Evolutionary conservation across 1,284 basidiomycete species (phyloP).

Genomic region (Pholiota adiposa): DNA sequence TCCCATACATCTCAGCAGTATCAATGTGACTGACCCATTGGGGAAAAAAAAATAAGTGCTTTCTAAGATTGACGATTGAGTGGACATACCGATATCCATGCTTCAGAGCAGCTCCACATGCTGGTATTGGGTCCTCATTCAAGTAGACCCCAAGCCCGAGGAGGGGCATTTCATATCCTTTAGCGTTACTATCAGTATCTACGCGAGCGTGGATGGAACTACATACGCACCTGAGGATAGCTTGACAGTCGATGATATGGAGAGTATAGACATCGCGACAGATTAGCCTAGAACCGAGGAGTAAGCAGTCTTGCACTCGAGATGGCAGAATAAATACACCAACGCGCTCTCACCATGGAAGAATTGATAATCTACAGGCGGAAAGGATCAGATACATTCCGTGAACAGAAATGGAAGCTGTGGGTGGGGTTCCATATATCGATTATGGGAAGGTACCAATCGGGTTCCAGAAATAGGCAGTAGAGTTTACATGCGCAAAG

Average conservation of each 20-base stretch:
- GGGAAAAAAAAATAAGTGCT: background rate
- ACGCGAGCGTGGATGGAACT: too few species aligned
- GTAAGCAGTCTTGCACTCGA: background rate
- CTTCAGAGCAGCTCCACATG: constrained; percentile 1
- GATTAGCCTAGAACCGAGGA: background rate
- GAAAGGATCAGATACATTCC: background rate
- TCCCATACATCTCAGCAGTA: constrained; percentile 74
- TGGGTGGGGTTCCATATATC: background rate
- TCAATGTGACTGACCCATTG: constrained; percentile 58
- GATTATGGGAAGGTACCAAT: background rate
- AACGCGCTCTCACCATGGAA: background rate
- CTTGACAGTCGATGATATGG: constrained; percentile 3
- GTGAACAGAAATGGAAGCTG: background rate
- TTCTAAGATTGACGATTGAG: background rate
- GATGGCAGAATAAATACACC: background rate
- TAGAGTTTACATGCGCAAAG: background rate
- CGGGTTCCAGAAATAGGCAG: background rate
- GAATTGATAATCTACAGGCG: background rate
- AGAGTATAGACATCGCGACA: background rate
- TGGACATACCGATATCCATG: constrained; percentile 5
- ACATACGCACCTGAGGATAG: constrained; percentile 2
- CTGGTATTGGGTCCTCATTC: background rate
- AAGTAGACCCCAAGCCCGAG: constrained; percentile 1
- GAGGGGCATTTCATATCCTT: constrained; percentile 5
- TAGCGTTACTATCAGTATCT: background rate